Conservation (phyloP, 192 early-diverging fungal genomes). For the Polychytrium aggregatum region DNA sequence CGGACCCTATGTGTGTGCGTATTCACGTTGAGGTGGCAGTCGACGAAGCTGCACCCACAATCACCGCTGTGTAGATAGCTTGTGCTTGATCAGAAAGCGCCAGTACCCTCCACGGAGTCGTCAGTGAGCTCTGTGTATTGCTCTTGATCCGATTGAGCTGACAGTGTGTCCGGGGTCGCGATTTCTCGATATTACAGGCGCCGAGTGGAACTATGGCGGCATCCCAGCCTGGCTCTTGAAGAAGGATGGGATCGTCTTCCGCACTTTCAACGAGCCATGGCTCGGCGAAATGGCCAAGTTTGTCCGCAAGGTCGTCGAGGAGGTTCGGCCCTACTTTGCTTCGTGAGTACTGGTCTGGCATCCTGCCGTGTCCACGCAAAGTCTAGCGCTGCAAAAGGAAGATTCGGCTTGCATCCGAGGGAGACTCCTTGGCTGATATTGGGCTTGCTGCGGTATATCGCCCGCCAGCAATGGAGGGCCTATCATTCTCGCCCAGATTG, state of each 20-base stretch:
- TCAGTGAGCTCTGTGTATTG: too few relatives aligned
- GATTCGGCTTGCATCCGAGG: too few relatives aligned
- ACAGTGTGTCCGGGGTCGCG: too few relatives aligned
- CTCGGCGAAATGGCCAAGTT: slow-evolving; percentile 27
- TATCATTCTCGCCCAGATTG: slow-evolving; percentile 50
- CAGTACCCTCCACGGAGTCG: too few relatives aligned
- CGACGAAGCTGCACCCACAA: background rate
- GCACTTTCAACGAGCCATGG: slow-evolving; percentile 36
- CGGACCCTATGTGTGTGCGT: slow-evolving; percentile 45
- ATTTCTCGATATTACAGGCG: slow-evolving; percentile 8
- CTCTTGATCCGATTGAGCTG: too few relatives aligned
- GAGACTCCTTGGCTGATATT: too few relatives aligned
- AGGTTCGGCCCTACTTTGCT: slow-evolving; percentile 15
- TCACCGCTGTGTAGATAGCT: too few relatives aligned
- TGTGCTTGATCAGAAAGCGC: too few relatives aligned
- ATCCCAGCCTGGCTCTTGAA: slow-evolving; percentile 46
- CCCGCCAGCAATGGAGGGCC: slow-evolving; percentile 37
- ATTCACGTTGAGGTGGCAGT: background rate
- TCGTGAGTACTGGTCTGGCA: slow-evolving; percentile 3
- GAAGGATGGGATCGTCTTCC: slow-evolving; percentile 31
- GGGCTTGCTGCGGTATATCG: background rate
- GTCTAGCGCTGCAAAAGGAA: too few relatives aligned
- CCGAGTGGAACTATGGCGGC: slow-evolving; percentile 51
- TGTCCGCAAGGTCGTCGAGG: slow-evolving; percentile 29
- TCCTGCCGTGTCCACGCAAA: too few relatives aligned